Conservation (phyloP, 371 early-diverging fungal species). For the Mucor saturninus region DNA sequence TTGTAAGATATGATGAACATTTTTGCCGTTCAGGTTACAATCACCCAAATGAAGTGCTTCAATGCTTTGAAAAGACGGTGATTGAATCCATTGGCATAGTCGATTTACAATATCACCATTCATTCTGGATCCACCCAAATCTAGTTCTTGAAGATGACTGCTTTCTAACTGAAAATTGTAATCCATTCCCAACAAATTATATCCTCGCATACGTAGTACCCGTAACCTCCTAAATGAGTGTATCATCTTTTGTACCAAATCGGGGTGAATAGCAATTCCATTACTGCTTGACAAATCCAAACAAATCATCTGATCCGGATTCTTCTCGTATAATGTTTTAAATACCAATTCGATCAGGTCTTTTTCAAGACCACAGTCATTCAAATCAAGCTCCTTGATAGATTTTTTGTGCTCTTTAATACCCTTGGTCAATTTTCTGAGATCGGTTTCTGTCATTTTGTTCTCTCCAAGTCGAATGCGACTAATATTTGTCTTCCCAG, state of each 20-base stretch:
- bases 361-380: constrained; percentile 31
- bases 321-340: constrained; percentile 19
- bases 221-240: constrained; percentile 27
- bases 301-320: constrained; percentile 19
- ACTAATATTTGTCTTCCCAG: constrained; percentile 29
- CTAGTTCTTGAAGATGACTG: constrained; percentile 25
- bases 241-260: constrained; percentile 29
- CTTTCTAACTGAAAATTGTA: constrained; percentile 23
- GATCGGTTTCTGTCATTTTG: constrained; percentile 28
- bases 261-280: constrained; percentile 15
- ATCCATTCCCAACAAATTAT: constrained; percentile 9
- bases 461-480: constrained; percentile 38
- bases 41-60: constrained; percentile 31
- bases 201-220: constrained; percentile 27
- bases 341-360: constrained; percentile 38
- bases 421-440: constrained; percentile 32
- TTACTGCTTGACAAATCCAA: constrained; percentile 30
- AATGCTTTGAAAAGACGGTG: constrained; percentile 31
- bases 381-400: constrained; percentile 36
- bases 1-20: constrained; percentile 34
- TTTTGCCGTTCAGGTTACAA: constrained; percentile 38
- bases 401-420: constrained; percentile 31
- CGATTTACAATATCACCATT: constrained; percentile 12
- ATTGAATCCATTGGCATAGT: constrained; percentile 39
- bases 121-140: constrained; percentile 29